These are phyloP conservation scores for Pichia sp. DNA, from an alignment of 1,139 yeast genomes.

Conservation along the genomic window DNA sequence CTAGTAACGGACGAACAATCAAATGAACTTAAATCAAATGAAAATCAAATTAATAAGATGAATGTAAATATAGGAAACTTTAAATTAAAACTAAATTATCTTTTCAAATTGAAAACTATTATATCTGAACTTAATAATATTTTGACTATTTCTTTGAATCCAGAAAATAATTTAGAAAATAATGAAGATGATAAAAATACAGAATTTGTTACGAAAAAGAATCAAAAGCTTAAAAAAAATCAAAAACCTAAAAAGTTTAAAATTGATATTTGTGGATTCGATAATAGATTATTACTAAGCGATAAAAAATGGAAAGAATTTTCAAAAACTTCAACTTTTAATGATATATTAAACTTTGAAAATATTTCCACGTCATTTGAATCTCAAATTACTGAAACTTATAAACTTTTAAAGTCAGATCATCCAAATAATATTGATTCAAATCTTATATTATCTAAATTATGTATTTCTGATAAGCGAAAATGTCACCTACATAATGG, in stretches of 20 bases:
- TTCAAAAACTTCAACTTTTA: constrained; percentile 17
- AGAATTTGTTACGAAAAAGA: constrained; percentile 9
- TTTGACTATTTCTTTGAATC: constrained; percentile 15
- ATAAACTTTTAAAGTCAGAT: constrained; percentile 2
- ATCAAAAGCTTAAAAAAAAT: constrained; percentile 21
- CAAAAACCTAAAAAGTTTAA: constrained; percentile 26
- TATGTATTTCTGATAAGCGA: constrained; percentile 58
- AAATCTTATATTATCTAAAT: background rate
- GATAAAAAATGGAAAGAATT: constrained; percentile 25
- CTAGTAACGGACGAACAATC: constrained; percentile 28
- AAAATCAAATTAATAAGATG: constrained; percentile 5
- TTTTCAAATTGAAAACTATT: constrained; percentile 34
- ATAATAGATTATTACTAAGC: constrained; percentile 26
- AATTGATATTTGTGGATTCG: constrained; percentile 39
- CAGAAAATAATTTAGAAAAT: constrained; percentile 7
- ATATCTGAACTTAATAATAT: constrained; percentile 36
- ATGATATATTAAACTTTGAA: constrained; percentile 8
- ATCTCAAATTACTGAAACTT: constrained; percentile 15
- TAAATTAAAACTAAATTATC: constrained; percentile 19
- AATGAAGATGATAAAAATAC: constrained; percentile 23
- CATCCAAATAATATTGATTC: constrained; percentile 4
- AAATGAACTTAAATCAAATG: constrained; percentile 14
- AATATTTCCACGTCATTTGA: constrained; percentile 11
- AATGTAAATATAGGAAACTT: constrained; percentile 10
- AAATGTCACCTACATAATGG: constrained; percentile 63